Evolutionary conservation across 352 stramenopile species (phyloP).

Genomic region (Pythium periplocum): DNA sequence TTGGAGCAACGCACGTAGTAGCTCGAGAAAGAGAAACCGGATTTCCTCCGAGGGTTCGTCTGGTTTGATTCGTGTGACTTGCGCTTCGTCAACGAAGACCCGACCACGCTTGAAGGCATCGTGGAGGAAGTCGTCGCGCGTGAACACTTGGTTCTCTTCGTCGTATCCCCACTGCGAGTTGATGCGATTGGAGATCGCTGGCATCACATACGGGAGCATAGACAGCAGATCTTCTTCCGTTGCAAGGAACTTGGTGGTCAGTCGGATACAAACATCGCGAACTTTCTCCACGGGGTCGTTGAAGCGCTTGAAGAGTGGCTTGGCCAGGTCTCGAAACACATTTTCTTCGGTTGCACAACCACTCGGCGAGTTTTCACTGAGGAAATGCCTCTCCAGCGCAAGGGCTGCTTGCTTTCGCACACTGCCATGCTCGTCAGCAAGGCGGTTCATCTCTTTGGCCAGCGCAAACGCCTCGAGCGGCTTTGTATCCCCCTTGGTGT

Average conservation of each 20-base stretch:
- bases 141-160: slow-evolving; percentile 73
- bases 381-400: slow-evolving; percentile 39
- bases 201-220: slow-evolving; percentile 72
- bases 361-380: not conserved
- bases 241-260: slow-evolving; percentile 42
- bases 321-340: slow-evolving; percentile 48
- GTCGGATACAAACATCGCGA: slow-evolving; percentile 55
- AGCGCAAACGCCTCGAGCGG: slow-evolving; percentile 24
- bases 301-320: slow-evolving; percentile 78
- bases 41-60: slow-evolving; percentile 77
- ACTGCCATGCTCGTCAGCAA: slow-evolving; percentile 38
- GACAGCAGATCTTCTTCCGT: slow-evolving; percentile 51
- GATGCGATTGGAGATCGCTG: slow-evolving; percentile 57
- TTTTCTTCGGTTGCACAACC: slow-evolving; percentile 2
- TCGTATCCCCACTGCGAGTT: slow-evolving; percentile 65
- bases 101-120: slow-evolving; percentile 71
- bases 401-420: slow-evolving; percentile 61
- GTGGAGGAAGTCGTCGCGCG: slow-evolving; percentile 56
- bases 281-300: slow-evolving; percentile 81
- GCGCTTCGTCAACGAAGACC: slow-evolving; percentile 43
- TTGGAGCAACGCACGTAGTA: slow-evolving; percentile 45
- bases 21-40: slow-evolving; percentile 47
- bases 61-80: slow-evolving; percentile 35
- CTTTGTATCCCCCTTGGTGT: not conserved
- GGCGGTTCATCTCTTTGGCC: slow-evolving; percentile 41